Percentiles rank a stretch among this genome's conserved stretches.
Conservation (phyloP, 768 basidiomycete species). For the Trametes meyenii region DNA sequence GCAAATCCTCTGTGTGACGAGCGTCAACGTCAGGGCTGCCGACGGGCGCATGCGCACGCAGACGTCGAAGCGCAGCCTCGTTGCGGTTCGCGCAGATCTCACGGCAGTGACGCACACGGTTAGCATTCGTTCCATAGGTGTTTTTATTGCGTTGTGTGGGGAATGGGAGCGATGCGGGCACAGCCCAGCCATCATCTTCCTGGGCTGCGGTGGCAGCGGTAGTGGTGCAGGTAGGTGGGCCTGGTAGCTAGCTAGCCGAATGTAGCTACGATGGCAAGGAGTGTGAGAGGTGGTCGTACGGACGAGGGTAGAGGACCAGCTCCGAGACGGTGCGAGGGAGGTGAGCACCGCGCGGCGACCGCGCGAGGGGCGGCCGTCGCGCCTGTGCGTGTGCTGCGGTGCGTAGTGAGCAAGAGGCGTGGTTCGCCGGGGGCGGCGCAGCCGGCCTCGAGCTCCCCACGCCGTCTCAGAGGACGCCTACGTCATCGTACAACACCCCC, state of each 20-base stretch:
- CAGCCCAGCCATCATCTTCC: constrained; percentile 21
- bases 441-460: constrained; percentile 22
- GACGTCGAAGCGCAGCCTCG: neutral
- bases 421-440: constrained; percentile 18
- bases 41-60: neutral
- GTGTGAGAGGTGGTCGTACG: constrained; percentile 11
- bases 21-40: too few relatives aligned
- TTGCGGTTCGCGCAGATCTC: neutral
- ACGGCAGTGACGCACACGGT: neutral
- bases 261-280: constrained; percentile 18
- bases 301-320: constrained; percentile 8
- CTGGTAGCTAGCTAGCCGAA: neutral
- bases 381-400: neutral
- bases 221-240: constrained; percentile 1
- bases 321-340: constrained; percentile 10
- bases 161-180: constrained; percentile 19
- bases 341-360: neutral
- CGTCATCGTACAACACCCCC: constrained; percentile 25
- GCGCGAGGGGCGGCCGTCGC: too few relatives aligned
- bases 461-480: constrained; percentile 15
- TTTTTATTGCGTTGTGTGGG: constrained; percentile 13
- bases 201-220: constrained; percentile 5
- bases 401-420: constrained; percentile 9
- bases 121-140: constrained; percentile 15
- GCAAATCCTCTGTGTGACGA: too few relatives aligned